These are phyloP conservation scores for Pyrrhoderma noxium DNA, from an alignment of 1,284 basidiomycete genomes.

Conservation along the genomic window DNA sequence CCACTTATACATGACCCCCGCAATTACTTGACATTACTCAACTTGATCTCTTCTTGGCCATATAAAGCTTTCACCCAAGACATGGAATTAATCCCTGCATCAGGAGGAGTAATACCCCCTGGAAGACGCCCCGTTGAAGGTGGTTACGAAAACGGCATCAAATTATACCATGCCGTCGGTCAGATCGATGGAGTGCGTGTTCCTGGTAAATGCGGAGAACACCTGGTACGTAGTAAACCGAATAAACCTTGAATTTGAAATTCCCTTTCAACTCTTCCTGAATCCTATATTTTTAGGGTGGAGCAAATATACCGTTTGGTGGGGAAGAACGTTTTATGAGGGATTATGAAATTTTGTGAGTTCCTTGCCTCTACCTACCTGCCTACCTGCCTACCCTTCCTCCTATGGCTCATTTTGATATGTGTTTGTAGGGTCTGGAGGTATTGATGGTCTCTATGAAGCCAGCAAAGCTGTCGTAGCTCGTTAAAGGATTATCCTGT, in stretches of 20 bases:
- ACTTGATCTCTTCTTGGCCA: too few species aligned
- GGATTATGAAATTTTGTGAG: constrained; percentile 54
- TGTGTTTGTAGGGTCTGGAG: constrained; percentile 9
- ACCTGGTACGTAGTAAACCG: constrained; percentile 45
- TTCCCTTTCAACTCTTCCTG: not conserved
- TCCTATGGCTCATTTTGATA: not conserved
- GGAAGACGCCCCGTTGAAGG: constrained; percentile 36
- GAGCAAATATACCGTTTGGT: constrained; percentile 35
- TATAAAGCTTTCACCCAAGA: too few species aligned
- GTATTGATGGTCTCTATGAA: not conserved
- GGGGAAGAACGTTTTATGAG: constrained; percentile 36
- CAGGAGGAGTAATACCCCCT: constrained; percentile 49
- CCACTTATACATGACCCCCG: not conserved
- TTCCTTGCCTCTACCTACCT: constrained; percentile 4
- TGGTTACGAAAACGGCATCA: constrained; percentile 34
- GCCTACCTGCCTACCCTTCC: not conserved
- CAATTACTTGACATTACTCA: not conserved
- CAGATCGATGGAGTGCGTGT: constrained; percentile 40
- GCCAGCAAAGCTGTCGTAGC: not conserved
- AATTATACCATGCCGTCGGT: constrained; percentile 48
- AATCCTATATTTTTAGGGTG: constrained; percentile 28
- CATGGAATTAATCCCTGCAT: constrained; percentile 66
- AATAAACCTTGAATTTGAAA: not conserved
- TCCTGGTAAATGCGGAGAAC: constrained; percentile 66
- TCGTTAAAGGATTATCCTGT: not conserved